phyloP scores from a whole-genome alignment of 208 protist species.

The Leishmania mexicana region DNA sequence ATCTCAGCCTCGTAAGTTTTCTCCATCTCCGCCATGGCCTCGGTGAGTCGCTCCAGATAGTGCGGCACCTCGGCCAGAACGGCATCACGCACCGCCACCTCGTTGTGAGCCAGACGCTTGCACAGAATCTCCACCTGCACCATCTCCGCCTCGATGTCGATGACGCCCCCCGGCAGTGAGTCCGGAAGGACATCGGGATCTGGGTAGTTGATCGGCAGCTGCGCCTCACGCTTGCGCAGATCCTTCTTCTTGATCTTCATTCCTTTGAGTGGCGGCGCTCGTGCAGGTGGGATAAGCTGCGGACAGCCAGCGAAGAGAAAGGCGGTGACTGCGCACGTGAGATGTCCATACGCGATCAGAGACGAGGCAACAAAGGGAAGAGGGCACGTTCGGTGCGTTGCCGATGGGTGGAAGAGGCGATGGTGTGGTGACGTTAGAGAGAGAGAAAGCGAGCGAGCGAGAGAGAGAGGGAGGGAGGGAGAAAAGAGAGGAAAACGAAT shows the following conservation, averaged over 20 bases:
- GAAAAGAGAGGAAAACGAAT: background rate
- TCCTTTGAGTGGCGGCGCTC: background rate
- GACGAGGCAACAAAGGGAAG: background rate
- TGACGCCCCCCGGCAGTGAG: constrained; percentile 49
- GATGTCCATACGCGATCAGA: background rate
- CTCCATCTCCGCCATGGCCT: constrained; percentile 53
- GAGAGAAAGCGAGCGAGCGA: background rate
- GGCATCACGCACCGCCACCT: constrained; percentile 77
- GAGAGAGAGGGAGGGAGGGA: constrained; percentile 8
- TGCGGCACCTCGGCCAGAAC: constrained; percentile 70
- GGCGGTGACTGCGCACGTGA: background rate
- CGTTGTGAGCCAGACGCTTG: constrained; percentile 84
- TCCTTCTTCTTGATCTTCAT: constrained; percentile 94
- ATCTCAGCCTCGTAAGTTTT: constrained; percentile 43
- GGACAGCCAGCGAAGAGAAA: background rate
- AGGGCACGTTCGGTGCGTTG: background rate
- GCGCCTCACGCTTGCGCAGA: constrained; percentile 73
- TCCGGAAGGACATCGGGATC: constrained; percentile 59
- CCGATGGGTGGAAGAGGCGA: background rate
- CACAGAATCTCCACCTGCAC: constrained; percentile 78
- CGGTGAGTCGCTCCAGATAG: constrained; percentile 61
- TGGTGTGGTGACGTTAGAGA: background rate
- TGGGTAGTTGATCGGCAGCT: constrained; percentile 92
- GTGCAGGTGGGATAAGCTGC: background rate
- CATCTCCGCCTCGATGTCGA: constrained; percentile 62